Evolutionary conservation across 441 rosid genomes (phyloP).

Genomic region (Croton laevigatus): DNA sequence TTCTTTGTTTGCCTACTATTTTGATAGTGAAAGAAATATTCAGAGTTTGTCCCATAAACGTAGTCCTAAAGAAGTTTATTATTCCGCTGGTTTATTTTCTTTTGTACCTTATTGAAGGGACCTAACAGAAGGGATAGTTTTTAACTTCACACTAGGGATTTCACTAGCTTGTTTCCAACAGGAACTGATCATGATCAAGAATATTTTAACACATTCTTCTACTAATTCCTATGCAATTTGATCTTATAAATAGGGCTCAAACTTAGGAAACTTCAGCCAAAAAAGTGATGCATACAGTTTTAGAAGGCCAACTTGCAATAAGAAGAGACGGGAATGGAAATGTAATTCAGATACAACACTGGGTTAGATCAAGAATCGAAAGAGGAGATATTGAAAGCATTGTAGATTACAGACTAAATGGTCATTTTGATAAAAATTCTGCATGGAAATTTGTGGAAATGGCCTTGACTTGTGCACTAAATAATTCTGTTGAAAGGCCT

Average conservation of each 20-base stretch:
- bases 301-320: constrained; percentile 34
- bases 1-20: too few relatives aligned
- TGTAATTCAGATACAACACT: constrained; percentile 25
- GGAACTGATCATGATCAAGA: too few relatives aligned
- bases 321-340: constrained; percentile 10
- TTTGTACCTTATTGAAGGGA: too few relatives aligned
- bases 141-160: too few relatives aligned
- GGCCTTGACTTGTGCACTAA: constrained; percentile 40
- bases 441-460: constrained; percentile 42
- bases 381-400: constrained; percentile 37
- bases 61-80: too few relatives aligned
- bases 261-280: constrained; percentile 22
- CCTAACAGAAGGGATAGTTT: too few relatives aligned
- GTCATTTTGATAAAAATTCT: constrained; percentile 29
- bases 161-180: too few relatives aligned
- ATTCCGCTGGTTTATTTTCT: too few relatives aligned
- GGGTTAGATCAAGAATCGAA: constrained; percentile 26
- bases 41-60: too few relatives aligned
- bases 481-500: constrained; percentile 34
- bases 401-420: constrained; percentile 39
- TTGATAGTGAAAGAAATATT: too few relatives aligned
- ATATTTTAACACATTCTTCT: too few relatives aligned
- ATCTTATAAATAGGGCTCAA: constrained; percentile 25
- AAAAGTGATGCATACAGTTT: constrained; percentile 48
- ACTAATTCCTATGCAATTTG: neutral